Conservation (phyloP, 1,139 yeast species). For the Yamadazyma taylorii region DNA sequence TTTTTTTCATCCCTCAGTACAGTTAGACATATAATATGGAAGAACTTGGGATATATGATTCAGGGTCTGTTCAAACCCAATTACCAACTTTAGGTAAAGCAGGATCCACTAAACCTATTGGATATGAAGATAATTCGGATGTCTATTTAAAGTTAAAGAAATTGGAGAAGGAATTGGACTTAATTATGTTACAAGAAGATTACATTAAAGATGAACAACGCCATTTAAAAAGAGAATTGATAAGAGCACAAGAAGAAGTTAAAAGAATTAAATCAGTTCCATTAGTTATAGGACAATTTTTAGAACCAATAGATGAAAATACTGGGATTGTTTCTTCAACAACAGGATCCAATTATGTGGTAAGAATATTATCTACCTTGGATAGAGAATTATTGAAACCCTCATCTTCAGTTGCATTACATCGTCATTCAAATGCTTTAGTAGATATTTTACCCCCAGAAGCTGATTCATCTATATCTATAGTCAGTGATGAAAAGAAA, state of each 20-base stretch:
- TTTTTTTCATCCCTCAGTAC: too few relatives aligned
- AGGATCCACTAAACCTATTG: slow-evolving; percentile 6
- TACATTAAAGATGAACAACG: slow-evolving; percentile 98
- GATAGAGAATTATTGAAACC: slow-evolving; percentile 95
- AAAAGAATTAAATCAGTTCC: slow-evolving; percentile 97
- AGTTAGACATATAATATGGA: slow-evolving; percentile 23
- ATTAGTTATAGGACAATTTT: slow-evolving; percentile 93
- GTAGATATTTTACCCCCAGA: slow-evolving; percentile 98
- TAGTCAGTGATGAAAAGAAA: slow-evolving; percentile 90
- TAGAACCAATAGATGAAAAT: slow-evolving; percentile 95
- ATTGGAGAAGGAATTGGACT: slow-evolving; percentile 84
- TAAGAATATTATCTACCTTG: slow-evolving; percentile 87
- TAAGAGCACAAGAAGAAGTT: slow-evolving; percentile 97
- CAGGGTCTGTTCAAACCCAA: slow-evolving; percentile 17
- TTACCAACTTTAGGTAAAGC: slow-evolving; percentile 12
- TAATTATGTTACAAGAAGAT: slow-evolving; percentile 85
- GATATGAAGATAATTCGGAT: slow-evolving; percentile 48
- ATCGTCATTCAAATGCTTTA: slow-evolving; percentile 96
- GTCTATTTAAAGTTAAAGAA: slow-evolving; percentile 82
- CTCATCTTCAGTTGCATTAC: slow-evolving; percentile 93
- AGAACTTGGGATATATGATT: slow-evolving; percentile 28
- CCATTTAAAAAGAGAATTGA: slow-evolving; percentile 88
- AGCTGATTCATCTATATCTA: slow-evolving; percentile 95
- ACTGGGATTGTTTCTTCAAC: slow-evolving; percentile 97
- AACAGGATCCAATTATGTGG: slow-evolving; percentile 96